Evolutionary conservation across 768 basidiomycete genomes (phyloP).

Genomic region (Cyathus striatus): DNA sequence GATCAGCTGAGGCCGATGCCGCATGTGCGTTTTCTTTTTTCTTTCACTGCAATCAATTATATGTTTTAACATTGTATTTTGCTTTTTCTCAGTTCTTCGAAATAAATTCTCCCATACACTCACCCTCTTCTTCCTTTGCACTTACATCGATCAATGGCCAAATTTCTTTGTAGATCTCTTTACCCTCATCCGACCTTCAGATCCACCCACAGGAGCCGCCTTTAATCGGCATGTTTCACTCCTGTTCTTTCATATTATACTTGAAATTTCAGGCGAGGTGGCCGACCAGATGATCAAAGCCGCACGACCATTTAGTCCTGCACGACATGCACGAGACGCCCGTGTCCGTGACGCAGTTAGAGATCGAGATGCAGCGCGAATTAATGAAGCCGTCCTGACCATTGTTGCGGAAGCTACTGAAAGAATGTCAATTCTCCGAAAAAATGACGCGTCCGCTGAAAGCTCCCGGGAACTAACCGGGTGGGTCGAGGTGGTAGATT

Average conservation of each 20-base stretch:
- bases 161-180: constrained; percentile 79
- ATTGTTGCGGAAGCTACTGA: constrained; percentile 71
- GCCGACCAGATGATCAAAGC: constrained; percentile 92
- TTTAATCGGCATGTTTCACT: constrained; percentile 85
- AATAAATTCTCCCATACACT: constrained; percentile 95
- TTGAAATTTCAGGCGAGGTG: constrained; percentile 96
- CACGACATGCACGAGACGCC: constrained; percentile 75
- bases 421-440: constrained; percentile 47
- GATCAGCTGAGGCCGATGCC: constrained; percentile 76
- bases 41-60: too few relatives aligned
- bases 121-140: constrained; percentile 83
- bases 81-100: constrained; percentile 78
- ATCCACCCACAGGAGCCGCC: constrained; percentile 48
- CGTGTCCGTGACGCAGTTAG: constrained; percentile 87
- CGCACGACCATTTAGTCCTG: constrained; percentile 66
- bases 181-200: constrained; percentile 60
- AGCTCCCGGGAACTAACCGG: constrained; percentile 51
- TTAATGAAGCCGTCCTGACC: constrained; percentile 85
- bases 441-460: constrained; percentile 33
- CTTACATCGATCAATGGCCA: constrained; percentile 84
- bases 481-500: constrained; percentile 78
- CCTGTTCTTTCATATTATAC: constrained; percentile 86
- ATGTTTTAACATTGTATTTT: too few relatives aligned
- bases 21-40: constrained; percentile 54
- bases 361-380: constrained; percentile 78